Conservation (phyloP, 2,329 filamentous ascomycete species). For the Scolecobasidium constrictum region DNA sequence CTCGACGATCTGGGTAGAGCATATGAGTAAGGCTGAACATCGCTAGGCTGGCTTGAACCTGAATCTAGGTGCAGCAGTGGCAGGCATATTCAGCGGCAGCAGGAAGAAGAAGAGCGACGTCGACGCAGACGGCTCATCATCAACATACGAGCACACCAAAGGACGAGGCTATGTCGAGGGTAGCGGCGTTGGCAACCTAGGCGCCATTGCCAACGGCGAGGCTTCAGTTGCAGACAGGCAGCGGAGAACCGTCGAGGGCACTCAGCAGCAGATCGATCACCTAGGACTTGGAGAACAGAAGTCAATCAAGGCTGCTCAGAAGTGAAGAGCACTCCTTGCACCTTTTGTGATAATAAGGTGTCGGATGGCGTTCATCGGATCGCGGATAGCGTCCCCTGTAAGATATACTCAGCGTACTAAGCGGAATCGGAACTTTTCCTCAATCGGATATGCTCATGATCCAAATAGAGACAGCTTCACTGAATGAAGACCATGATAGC, state of each 20-base stretch:
- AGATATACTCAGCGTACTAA: no score
- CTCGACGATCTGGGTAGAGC: no score
- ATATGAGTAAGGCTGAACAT: no score
- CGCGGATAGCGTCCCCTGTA: no score
- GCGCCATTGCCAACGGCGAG: not conserved
- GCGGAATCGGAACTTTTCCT: no score
- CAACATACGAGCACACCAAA: not conserved
- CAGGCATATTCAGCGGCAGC: not conserved
- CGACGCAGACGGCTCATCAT: not conserved
- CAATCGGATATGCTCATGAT: no score
- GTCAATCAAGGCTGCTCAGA: not conserved
- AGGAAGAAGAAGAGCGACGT: not conserved
- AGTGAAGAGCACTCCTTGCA: no score
- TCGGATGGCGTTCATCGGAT: no score
- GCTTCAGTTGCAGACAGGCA: not conserved
- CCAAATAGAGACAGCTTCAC: no score
- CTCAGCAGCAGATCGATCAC: not conserved
- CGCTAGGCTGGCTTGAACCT: not conserved
- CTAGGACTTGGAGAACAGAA: not conserved
- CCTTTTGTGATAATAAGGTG: no score
- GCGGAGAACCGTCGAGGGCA: not conserved
- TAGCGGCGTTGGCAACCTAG: not conserved
- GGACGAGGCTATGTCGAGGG: not conserved
- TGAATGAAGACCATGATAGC: no score
- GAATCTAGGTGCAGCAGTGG: not conserved